Evolutionary conservation across 1,284 basidiomycete species (phyloP), one percentile per base, ranked within the genome.

Genomic region (Trichosporon sp.): DNA sequence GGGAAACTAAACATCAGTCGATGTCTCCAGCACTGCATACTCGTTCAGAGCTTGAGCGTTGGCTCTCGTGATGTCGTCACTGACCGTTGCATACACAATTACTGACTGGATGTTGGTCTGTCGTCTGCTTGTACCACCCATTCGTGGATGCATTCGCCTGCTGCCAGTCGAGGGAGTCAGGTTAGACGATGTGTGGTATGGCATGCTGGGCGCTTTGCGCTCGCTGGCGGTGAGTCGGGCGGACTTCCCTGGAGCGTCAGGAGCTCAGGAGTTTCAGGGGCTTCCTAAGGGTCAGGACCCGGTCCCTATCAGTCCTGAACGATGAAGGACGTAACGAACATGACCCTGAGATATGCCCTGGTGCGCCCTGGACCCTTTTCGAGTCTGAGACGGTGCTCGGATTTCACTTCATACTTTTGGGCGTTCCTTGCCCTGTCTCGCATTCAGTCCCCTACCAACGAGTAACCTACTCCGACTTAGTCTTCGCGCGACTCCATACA

Each of bases 391-490:
- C 46, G 49, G 16, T 29, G 49, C 49, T 54, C 49, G 49, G 49
- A 54, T 54, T 54, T 54, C 49, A 54, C 49, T 54, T 54, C 49
- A 54, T 54, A 54, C 49, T 54, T 54, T 54, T 54, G 49, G 49
- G 49, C 49, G 49, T 54, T 54, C 49, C 49, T 54, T 54, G 49
- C 49, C 49, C 49, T 54, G 49, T 27, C 49, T 54, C 49, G 49
- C 49, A 54, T 54, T 54, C 49, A 54, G 29, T 29, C 49, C 49
- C 49, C 49, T 54, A n/a, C 49, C 49, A 54, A 54, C 49, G 49
- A 54, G 49, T 29, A 54, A 54, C 49, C 49, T 54, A 54, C 25
- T 54, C 49, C 27, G 14, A 54, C 49, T 54, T 54, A 54, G 49
- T 31, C 49, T 54, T 29, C 31, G 49, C 49, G 19, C 49, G 49